phyloP scores from a whole-genome alignment of 345 rosid species.

The Rhodamnia rubescens region DNA sequence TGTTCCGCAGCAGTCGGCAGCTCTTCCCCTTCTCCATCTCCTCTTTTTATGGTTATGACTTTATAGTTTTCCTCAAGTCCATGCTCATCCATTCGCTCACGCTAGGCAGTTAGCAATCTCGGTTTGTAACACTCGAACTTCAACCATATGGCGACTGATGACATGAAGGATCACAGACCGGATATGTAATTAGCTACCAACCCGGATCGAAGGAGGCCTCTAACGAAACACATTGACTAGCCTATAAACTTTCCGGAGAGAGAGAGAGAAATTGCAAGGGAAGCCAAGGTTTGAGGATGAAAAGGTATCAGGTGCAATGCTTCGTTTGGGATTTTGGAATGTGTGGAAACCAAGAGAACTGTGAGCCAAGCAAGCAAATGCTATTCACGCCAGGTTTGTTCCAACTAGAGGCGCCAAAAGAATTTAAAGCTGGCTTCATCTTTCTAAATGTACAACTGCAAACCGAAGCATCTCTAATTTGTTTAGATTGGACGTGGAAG shows the following conservation, averaged over 20 bases:
- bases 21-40: background rate
- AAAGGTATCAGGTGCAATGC: conserved; percentile 1
- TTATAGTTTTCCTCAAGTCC: conserved; percentile 5
- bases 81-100: conserved; percentile 4
- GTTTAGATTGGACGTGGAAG: no score
- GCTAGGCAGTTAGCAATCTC: background rate
- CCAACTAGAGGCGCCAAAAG: background rate
- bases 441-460: background rate
- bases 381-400: background rate
- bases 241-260: background rate
- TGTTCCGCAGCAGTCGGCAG: background rate
- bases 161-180: background rate
- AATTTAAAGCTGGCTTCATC: background rate
- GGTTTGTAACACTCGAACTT: background rate
- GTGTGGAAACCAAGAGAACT: background rate
- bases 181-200: background rate
- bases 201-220: background rate
- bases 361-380: background rate
- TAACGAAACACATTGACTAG: background rate
- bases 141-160: background rate
- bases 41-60: conserved; percentile 17
- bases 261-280: background rate
- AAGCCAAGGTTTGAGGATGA: background rate
- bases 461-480: background rate
- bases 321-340: no score